Percentiles rank a stretch among this genome's conserved stretches.
Conservation (phyloP, 257 asterid genomes). For the Nicotiana benthamiana region DNA sequence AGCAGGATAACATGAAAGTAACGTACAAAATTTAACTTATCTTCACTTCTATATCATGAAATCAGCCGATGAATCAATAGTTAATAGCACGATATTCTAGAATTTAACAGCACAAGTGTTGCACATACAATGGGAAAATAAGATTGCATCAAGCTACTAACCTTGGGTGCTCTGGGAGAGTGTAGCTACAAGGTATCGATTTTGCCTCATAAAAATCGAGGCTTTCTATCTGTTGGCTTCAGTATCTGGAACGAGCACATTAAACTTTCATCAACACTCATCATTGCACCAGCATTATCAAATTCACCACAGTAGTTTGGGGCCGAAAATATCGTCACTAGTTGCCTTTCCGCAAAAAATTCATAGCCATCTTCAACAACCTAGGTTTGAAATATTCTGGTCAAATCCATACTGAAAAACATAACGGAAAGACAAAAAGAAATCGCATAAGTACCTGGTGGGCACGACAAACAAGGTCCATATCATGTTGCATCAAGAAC, state of each 20-base stretch:
- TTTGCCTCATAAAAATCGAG: constrained; percentile 23
- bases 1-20: neutral
- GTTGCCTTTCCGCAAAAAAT: constrained; percentile 75
- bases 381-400: constrained; percentile 24
- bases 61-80: neutral
- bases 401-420: constrained; percentile 1
- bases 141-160: constrained; percentile 1
- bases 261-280: constrained; percentile 82
- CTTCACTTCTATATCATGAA: neutral
- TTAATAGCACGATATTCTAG: neutral
- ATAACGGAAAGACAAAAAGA: neutral
- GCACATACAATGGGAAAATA: neutral
- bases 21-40: neutral
- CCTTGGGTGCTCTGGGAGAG: constrained; percentile 14
- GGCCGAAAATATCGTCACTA: constrained; percentile 78
- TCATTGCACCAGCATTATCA: constrained; percentile 84
- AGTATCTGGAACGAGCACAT: constrained; percentile 86
- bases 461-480: constrained; percentile 80
- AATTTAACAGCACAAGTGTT: neutral
- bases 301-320: constrained; percentile 83
- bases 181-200: neutral
- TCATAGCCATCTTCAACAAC: constrained; percentile 89
- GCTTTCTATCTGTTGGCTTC: constrained; percentile 51
- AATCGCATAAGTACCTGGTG: constrained; percentile 49
- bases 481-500: constrained; percentile 68